These are phyloP conservation scores for Thermothelomyces thermophilus DNA, from an alignment of 2,329 filamentous ascomycete genomes.

Conservation along the genomic window DNA sequence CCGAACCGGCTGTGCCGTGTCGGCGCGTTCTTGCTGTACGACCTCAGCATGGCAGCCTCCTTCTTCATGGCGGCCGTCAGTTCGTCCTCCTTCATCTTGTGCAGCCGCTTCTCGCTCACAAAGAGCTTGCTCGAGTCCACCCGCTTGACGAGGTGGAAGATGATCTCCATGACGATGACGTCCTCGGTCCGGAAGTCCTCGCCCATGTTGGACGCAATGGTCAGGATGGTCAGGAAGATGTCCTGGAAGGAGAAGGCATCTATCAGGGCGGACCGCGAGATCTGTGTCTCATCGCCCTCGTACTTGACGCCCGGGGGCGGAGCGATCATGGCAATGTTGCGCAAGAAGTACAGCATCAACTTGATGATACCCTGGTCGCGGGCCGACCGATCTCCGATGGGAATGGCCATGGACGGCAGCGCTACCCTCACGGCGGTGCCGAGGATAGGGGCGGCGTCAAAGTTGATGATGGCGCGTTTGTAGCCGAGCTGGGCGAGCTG, in stretches of 20 bases:
- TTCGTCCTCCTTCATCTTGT: constrained; percentile 63
- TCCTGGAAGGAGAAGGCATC: constrained; percentile 88
- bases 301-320: constrained; percentile 65
- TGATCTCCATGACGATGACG: constrained; percentile 78
- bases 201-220: constrained; percentile 84
- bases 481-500: constrained; percentile 83
- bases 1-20: constrained; percentile 91
- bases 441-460: constrained; percentile 68
- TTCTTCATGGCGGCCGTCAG: constrained; percentile 69
- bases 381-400: constrained; percentile 65
- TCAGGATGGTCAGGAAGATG: constrained; percentile 77
- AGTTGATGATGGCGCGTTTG: constrained; percentile 82
- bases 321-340: constrained; percentile 81
- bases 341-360: constrained; percentile 78
- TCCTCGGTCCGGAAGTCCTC: constrained; percentile 91
- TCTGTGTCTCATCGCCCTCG: constrained; percentile 83
- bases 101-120: constrained; percentile 68
- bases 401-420: constrained; percentile 76
- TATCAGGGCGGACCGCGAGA: constrained; percentile 80
- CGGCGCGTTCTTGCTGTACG: constrained; percentile 69
- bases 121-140: constrained; percentile 80
- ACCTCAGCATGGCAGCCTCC: constrained; percentile 74
- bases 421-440: constrained; percentile 75
- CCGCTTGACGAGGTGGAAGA: constrained; percentile 90
- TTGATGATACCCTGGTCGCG: constrained; percentile 91